phyloP scores from a whole-genome alignment of 805 yeast genomes.

The Pichia insulana region DNA sequence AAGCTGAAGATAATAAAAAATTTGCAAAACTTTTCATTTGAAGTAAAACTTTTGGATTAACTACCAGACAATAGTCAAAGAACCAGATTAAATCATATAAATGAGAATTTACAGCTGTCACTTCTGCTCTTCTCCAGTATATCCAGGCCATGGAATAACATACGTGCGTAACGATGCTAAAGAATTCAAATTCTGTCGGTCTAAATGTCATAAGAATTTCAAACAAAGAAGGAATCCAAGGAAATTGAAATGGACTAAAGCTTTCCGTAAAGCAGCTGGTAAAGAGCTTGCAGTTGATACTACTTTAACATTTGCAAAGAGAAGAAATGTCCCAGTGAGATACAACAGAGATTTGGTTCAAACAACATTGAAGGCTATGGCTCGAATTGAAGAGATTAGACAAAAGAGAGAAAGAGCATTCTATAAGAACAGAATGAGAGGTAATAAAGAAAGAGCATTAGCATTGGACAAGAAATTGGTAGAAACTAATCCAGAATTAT shows the following conservation, averaged over 20 bases:
- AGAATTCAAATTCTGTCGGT: conserved; percentile 94
- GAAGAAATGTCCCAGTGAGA: conserved; percentile 96
- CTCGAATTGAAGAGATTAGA: conserved; percentile 92
- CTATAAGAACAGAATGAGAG: conserved; percentile 99
- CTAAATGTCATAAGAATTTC: conserved; percentile 95
- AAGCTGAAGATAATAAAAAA: no score
- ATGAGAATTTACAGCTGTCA: conserved; percentile 92
- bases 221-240: conserved; percentile 98
- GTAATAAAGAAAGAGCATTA: conserved; percentile 81
- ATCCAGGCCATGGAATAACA: conserved; percentile 92
- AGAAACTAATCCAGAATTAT: conserved; percentile 78
- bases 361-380: conserved; percentile 91
- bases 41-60: no score
- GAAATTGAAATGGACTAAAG: conserved; percentile 97
- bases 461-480: conserved; percentile 83
- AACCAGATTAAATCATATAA: no score
- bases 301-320: conserved; percentile 90
- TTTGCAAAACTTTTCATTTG: no score
- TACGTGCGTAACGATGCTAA: conserved; percentile 97
- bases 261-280: conserved; percentile 98
- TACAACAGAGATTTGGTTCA: conserved; percentile 95
- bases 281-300: conserved; percentile 97
- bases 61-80: no score
- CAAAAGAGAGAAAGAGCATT: conserved; percentile 94
- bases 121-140: conserved; percentile 95